Conservation (phyloP, 2,329 filamentous ascomycete genomes). For the Hirsutella rhossiliensis region DNA sequence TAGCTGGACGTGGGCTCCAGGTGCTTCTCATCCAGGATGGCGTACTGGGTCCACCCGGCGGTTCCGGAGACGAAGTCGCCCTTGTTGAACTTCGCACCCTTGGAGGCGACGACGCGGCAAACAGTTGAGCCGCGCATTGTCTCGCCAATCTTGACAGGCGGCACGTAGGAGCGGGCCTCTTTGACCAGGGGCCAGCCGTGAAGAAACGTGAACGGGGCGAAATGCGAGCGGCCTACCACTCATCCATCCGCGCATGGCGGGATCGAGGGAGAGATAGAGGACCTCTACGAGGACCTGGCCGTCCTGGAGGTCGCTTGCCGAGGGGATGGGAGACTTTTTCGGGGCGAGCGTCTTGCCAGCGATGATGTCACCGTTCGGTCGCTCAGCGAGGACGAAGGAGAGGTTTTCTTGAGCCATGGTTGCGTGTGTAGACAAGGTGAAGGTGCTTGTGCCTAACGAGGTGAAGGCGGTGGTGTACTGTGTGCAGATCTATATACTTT, state of each 20-base stretch:
- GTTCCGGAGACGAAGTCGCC: slow-evolving; percentile 45
- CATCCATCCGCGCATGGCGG: slow-evolving; percentile 66
- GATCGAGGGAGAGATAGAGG: slow-evolving; percentile 58
- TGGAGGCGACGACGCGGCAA: slow-evolving; percentile 49
- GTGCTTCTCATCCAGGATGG: slow-evolving; percentile 41
- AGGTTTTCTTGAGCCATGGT: slow-evolving; percentile 32
- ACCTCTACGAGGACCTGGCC: slow-evolving; percentile 50
- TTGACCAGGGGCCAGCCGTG: not conserved
- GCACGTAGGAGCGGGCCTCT: slow-evolving; percentile 47
- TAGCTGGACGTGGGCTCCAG: slow-evolving; percentile 27
- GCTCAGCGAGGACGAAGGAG: slow-evolving; percentile 49
- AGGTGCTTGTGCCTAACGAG: too few species aligned
- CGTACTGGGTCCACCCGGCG: slow-evolving; percentile 56
- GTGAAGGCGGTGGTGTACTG: too few species aligned
- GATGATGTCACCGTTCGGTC: slow-evolving; percentile 47
- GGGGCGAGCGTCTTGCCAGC: slow-evolving; percentile 52
- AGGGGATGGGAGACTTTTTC: slow-evolving; percentile 37
- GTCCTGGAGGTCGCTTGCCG: slow-evolving; percentile 42
- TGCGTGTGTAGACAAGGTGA: not conserved
- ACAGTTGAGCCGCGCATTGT: slow-evolving; percentile 55
- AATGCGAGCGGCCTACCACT: slow-evolving; percentile 32
- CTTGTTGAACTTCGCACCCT: slow-evolving; percentile 37
- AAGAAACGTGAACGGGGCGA: too few species aligned
- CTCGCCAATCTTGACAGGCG: slow-evolving; percentile 55
- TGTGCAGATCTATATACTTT: too few species aligned